Evolutionary conservation across 1,284 basidiomycete genomes (phyloP), one percentile per base, ranked within the genome.

Genomic region (Inonotus obliquus): DNA sequence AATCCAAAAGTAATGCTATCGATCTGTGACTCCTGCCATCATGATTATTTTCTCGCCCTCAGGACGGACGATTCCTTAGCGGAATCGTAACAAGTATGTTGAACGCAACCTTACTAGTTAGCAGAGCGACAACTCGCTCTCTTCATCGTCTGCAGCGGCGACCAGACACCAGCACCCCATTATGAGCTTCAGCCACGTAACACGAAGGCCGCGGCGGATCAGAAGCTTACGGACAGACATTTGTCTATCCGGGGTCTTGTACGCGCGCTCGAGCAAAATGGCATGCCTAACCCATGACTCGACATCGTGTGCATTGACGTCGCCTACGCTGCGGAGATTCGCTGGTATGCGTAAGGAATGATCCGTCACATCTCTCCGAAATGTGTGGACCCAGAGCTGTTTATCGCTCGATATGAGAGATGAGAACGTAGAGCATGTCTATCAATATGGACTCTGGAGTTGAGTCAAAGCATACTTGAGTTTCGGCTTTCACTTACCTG

Each of bases 171-270:
- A 61, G 19, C 14, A 23, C 17, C 54, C 59, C 10, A 51, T 32
- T 13, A 61, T 21, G 10, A 61, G 51, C 23, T 37, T 61, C 35
- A 54, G 37, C 59, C 59, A 61, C 14, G 52, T 61, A 5, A 61
- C 44, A 7, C 21, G 21, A 21, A 29, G 27, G 2, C 19, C 11
- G 23, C 25, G n/a, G 4, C 14, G 21, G 48, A 37, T 59, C 1
- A 41, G 19, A 4, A 56, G 11, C 21, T 44, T 27, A 14, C 17
- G 21, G 7, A 56, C 21, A 2, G 32, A 44, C 14, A 56, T 10
- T 13, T 25, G 21, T 19, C 10, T 6, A 10, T 17, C 10, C n/a
- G 19, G 17, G 5, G 35, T 56, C 38, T 1, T 27, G 27, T 55
- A 61, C n/a, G 11, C 21, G 1, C 23, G 57, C 19, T 56, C 1